Evolutionary conservation across 495 filamentous ascomycete genomes (phyloP), one percentile per base, ranked within the genome.

Genomic region (Bacidia rubella): DNA sequence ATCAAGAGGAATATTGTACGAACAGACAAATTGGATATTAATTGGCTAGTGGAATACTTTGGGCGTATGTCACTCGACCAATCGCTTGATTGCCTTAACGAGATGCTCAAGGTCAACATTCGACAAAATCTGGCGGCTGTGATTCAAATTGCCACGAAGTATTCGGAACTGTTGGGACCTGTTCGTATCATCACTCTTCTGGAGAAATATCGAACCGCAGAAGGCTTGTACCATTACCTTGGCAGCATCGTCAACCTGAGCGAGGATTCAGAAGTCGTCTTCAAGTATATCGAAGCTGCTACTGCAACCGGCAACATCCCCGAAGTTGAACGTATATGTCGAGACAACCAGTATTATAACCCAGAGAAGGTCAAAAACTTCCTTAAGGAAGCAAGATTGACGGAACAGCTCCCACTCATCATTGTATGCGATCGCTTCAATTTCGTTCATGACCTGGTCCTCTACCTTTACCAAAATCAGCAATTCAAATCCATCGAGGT

Each of bases 401-500:
- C 81, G 4, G 92, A 97, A 67, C 89, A 95, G 70, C 76, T 97
- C 42, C 93, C 93, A 15, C 73, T 99, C 52, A 97, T 99, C 71
- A 94, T 97, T 62, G 93, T 99, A 56, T 97, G 93, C 69, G 93
- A 99, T 60, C 87, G 90, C 17, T 95, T 93, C 77, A 94, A 96
- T 71, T 90, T 99, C 64, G 87, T 96, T 53, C 93, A 99, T 61
- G 93, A 99, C 64, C 65, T 99, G 61, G 86, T 99, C 23, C 77
- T 97, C 21, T 97, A 95, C 67, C 86, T 99, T 22, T 99, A 97
- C 73, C 89, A 95, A 69, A 95, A 95, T 70, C 92, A 97, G 67
- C 93, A 96, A 62, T 99, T 94, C 83, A 93, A 95, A 71, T 95
- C 93, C 12, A 99, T 99, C 57, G 93, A 99, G 70, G 82, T 94